phyloP scores from a whole-genome alignment of 2,329 filamentous ascomycete genomes.

The Claviceps maximensis region DNA sequence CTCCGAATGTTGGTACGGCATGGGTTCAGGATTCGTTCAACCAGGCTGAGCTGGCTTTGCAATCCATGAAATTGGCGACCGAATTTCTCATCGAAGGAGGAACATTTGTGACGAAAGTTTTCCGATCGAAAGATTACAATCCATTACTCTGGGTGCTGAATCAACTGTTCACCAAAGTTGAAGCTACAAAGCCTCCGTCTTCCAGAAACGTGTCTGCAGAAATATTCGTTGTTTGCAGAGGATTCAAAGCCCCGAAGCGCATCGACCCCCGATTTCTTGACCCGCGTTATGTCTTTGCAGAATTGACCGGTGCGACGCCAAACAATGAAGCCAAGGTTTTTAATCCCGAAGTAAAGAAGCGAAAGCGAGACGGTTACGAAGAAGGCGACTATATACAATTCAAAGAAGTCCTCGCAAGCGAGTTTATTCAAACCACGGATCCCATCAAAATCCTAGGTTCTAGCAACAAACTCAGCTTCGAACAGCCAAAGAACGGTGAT shows the following conservation, averaged over 20 bases:
- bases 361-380: conserved; percentile 94
- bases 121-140: conserved; percentile 95
- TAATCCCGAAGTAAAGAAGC: conserved; percentile 94
- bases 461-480: conserved; percentile 73
- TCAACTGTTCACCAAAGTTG: conserved; percentile 87
- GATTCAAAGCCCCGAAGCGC: conserved; percentile 87
- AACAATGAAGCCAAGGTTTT: conserved; percentile 98
- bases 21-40: conserved; percentile 99
- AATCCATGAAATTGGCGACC: conserved; percentile 84
- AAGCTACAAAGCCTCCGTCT: conserved; percentile 93
- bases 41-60: conserved; percentile 82
- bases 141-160: conserved; percentile 94
- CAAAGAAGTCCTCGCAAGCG: conserved; percentile 76
- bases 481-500: conserved; percentile 67
- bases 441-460: conserved; percentile 84
- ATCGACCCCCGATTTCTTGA: conserved; percentile 91
- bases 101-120: conserved; percentile 94
- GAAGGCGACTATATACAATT: conserved; percentile 89
- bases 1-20: conserved; percentile 92
- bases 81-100: conserved; percentile 85
- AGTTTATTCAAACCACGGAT: conserved; percentile 88
- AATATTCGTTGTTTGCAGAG: conserved; percentile 94
- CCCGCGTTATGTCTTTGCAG: conserved; percentile 78
- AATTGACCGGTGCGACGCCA: conserved; percentile 69
- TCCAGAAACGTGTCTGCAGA: conserved; percentile 94